Percentiles rank a stretch among this genome's conserved stretches.
Evolutionary conservation across 2,329 filamentous ascomycete genomes (phyloP).

Genomic region (Pleomassaria siparia): DNA sequence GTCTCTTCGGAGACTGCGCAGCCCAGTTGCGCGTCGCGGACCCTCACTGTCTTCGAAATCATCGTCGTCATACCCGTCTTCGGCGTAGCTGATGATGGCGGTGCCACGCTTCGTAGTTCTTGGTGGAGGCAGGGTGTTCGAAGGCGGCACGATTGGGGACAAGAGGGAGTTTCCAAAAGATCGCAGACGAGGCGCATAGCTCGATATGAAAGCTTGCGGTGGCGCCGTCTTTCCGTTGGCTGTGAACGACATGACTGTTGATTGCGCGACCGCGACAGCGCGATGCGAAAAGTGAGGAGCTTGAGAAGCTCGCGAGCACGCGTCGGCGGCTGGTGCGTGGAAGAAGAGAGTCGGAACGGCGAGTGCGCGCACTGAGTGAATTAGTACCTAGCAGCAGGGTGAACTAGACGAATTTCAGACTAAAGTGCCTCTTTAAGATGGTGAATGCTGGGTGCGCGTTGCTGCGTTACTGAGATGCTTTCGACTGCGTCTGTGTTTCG

Average conservation of each 20-base stretch:
- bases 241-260: slow-evolving; percentile 43
- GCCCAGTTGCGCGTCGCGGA: slow-evolving; percentile 70
- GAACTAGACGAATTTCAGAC: background rate
- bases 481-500: background rate
- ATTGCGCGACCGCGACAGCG: slow-evolving; percentile 20
- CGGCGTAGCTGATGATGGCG: slow-evolving; percentile 95
- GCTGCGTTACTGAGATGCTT: background rate
- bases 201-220: slow-evolving; percentile 86
- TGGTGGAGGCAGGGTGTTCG: slow-evolving; percentile 66
- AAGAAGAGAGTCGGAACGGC: slow-evolving; percentile 4
- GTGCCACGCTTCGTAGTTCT: slow-evolving; percentile 97
- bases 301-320: slow-evolving; percentile 35
- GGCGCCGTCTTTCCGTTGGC: slow-evolving; percentile 48
- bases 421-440: background rate
- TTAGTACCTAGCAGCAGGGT: background rate
- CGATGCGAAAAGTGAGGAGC: slow-evolving; percentile 26
- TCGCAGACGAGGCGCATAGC: slow-evolving; percentile 87
- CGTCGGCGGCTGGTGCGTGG: slow-evolving; percentile 24
- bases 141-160: slow-evolving; percentile 75
- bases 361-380: background rate
- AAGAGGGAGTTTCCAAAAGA: slow-evolving; percentile 90
- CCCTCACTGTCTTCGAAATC: slow-evolving; percentile 75
- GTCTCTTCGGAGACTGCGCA: slow-evolving; percentile 80
- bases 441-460: slow-evolving; percentile 1
- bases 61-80: slow-evolving; percentile 89